Evolutionary conservation across 805 yeast species (phyloP).

Genomic region (Kregervanrija pseudodelftensis): DNA sequence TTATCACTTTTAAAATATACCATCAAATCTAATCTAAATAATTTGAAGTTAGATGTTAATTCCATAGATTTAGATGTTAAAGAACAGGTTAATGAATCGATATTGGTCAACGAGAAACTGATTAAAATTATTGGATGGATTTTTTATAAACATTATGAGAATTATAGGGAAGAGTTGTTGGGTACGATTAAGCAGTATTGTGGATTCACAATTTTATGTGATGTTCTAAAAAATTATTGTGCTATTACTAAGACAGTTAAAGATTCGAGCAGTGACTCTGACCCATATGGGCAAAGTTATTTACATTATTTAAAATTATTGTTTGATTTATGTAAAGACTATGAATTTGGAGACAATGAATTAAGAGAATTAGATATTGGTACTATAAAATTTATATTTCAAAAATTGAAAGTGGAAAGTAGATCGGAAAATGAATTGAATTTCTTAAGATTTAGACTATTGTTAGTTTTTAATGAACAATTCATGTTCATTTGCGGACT

Average conservation of each 20-base stretch:
- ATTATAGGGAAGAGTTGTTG: conserved; percentile 25
- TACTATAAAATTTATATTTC: conserved; percentile 42
- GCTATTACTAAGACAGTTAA: conserved; percentile 33
- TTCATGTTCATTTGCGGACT: conserved; percentile 42
- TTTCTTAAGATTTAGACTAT: conserved; percentile 60
- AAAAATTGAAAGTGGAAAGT: conserved; percentile 34
- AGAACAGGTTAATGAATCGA: conserved; percentile 15
- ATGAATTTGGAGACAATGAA: conserved; percentile 37
- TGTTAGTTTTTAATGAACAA: conserved; percentile 80
- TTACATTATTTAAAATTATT: conserved; percentile 39
- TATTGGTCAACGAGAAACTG: conserved; percentile 24
- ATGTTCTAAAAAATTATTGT: conserved; percentile 21
- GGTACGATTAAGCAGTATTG: conserved; percentile 43
- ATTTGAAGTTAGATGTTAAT: conserved; percentile 14
- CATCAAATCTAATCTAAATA: conserved; percentile 19
- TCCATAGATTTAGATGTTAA: conserved; percentile 11
- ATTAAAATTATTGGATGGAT: conserved; percentile 28
- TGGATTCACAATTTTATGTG: conserved; percentile 39
- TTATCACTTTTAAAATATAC: conserved; percentile 35
- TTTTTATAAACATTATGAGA: conserved; percentile 18
- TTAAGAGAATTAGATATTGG: conserved; percentile 34
- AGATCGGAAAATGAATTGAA: conserved; percentile 50
- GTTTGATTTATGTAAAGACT: conserved; percentile 47
- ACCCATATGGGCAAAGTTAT: conserved; percentile 19
- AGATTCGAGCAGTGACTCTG: conserved; percentile 15